Base-by-base conservation (phyloP, 768 basidiomycete genomes). In the Termitomyces sp. region DNA sequence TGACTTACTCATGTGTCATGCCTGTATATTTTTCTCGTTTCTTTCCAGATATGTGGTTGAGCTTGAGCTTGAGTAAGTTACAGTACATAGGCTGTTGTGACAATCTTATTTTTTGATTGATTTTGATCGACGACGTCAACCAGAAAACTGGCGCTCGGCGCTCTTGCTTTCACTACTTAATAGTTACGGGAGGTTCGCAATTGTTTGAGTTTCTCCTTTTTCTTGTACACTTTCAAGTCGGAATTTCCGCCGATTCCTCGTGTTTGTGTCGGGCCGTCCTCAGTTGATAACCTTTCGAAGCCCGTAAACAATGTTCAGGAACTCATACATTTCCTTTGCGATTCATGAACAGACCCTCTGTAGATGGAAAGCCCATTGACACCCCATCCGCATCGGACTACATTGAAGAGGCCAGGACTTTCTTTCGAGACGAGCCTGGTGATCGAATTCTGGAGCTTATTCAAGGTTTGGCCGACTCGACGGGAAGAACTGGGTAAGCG, bases 281-380 rank as follows among this genome's bases (percentile, higher is more conserved):
- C n/a, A n/a, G n/a, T n/a, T 52, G 41, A 52, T 53, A 13, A 18
- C 31, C 44, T 53, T 40, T 40, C 52, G 29, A 53, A 47, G 42
- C n/a, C 29, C 15, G 35, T 43, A 45, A 53, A 52, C 27, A 36
- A 41, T 29, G 9, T 9, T 13, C 32, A 18, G 32, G 25, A 13
- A n/a, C n/a, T n/a, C 32, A 38, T 25, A 20, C 40, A 16, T 33
- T 32, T 1, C 10, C n/a, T 52, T 7, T 25, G 5, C 31, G 7
- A 33, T 23, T 23, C 32, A 53, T 53, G 53, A 20, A 18, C 11
- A 9, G 27, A 9, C 22, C 36, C 22, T 18, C 32, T 7, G 7
- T 38, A 33, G 20, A 27, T 6, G 39, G 38, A 0, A 31, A 16
- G 22, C 54, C 54, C 15, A 50, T 56, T 23, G 54, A 56, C 23